These are phyloP conservation scores for Nelumbo lutea DNA, from an alignment of 164 flowering plant genomes.

Conservation along the genomic window DNA sequence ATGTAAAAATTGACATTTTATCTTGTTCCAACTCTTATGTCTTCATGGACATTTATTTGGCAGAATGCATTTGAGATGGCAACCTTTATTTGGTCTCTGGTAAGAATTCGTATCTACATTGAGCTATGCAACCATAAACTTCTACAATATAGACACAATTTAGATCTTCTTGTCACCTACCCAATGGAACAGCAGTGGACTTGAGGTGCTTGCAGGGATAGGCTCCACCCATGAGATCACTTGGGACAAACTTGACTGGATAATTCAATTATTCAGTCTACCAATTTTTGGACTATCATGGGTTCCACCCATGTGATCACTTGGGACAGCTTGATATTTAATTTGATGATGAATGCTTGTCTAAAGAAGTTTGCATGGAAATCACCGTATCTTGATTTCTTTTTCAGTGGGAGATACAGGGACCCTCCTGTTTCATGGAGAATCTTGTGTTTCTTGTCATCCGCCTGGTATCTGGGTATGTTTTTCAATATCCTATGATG, in stretches of 20 bases:
- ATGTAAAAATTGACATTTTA: conserved; percentile 2
- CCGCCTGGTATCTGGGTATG: conserved; percentile 78
- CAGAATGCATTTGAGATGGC: conserved; percentile 98
- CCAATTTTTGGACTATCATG: not conserved
- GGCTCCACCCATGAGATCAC: not conserved
- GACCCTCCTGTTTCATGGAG: conserved; percentile 67
- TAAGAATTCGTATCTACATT: conserved; percentile 28
- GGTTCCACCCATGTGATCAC: no score
- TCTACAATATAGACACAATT: not conserved
- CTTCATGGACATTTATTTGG: conserved; percentile 20
- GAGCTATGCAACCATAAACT: not conserved
- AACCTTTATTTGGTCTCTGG: conserved; percentile 82
- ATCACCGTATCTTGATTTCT: conserved; percentile 9
- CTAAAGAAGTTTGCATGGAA: not conserved
- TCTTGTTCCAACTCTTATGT: conserved; percentile 1
- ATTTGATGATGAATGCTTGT: not conserved
- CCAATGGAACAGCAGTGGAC: no score
- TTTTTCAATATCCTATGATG: not conserved
- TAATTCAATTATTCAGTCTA: not conserved
- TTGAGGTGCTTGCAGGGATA: not conserved
- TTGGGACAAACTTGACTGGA: not conserved
- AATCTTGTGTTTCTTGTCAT: conserved; percentile 40
- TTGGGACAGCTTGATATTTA: not conserved
- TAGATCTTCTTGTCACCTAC: not conserved
- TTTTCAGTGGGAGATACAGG: conserved; percentile 72